Evolutionary conservation across 1,139 yeast species (phyloP).

Genomic region (Blastobotrys aristatus): DNA sequence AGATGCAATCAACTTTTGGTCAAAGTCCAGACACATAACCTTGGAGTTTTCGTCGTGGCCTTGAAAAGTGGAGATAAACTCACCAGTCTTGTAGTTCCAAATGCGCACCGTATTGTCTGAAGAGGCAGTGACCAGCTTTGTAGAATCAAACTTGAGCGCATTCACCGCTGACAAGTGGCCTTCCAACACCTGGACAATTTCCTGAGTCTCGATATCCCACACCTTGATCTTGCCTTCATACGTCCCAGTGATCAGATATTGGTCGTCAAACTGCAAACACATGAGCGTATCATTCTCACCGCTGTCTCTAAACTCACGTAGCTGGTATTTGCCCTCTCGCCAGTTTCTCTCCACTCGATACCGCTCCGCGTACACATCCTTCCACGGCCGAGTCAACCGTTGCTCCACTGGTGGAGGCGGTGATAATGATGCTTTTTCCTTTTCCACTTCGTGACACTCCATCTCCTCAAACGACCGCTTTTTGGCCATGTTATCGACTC

Average conservation of each 20-base stretch:
- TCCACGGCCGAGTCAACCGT: conserved; percentile 73
- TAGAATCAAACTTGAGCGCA: conserved; percentile 77
- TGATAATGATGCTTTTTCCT: not conserved
- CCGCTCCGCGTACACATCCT: conserved; percentile 86
- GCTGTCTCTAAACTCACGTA: conserved; percentile 64
- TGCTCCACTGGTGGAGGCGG: not conserved
- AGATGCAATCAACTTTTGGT: conserved; percentile 76
- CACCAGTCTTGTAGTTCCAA: conserved; percentile 94
- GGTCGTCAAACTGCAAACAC: conserved; percentile 75
- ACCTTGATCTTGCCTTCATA: conserved; percentile 83
- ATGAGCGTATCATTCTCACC: conserved; percentile 64
- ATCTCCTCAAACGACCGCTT: conserved; percentile 13
- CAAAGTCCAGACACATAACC: conserved; percentile 75
- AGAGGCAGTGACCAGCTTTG: conserved; percentile 87
- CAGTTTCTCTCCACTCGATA: conserved; percentile 89
- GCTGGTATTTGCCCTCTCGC: conserved; percentile 72
- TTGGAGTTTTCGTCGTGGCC: conserved; percentile 73
- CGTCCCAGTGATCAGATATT: conserved; percentile 82
- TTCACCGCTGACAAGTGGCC: conserved; percentile 88
- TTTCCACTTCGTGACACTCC: conserved; percentile 1
- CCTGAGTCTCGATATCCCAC: conserved; percentile 82
- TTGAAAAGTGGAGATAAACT: conserved; percentile 85
- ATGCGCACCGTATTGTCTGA: conserved; percentile 87
- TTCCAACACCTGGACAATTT: conserved; percentile 64
- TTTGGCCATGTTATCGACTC: conserved; percentile 19